Conservation (phyloP, 2,329 filamentous ascomycete species). For the Aspergillus neoniger region DNA sequence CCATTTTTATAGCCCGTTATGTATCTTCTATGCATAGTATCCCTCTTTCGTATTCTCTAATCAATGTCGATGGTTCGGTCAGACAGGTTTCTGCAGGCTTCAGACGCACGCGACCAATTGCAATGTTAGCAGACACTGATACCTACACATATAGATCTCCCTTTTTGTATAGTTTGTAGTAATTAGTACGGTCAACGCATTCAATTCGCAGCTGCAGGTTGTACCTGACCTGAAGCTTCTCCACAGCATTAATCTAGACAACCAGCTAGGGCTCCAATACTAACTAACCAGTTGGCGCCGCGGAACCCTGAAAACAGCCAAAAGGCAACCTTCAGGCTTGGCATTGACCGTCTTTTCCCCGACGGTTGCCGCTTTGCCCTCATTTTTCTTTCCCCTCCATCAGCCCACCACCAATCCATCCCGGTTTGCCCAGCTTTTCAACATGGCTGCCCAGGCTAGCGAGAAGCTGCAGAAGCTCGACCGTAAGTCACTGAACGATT, state of each 20-base stretch:
- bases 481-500: slow-evolving; percentile 29
- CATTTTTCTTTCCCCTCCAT: slow-evolving; percentile 24
- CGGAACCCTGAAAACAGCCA: background rate
- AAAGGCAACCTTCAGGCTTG: slow-evolving; percentile 13
- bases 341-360: slow-evolving; percentile 9
- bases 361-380: slow-evolving; percentile 15
- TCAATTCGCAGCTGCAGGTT: background rate
- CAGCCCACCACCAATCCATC: slow-evolving; percentile 23
- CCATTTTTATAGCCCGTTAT: background rate
- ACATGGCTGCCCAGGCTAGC: slow-evolving; percentile 46
- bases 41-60: background rate
- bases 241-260: background rate
- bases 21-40: background rate
- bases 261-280: background rate
- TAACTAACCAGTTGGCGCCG: background rate
- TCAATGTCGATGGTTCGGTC: no score
- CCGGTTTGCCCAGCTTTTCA: slow-evolving; percentile 25
- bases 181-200: no score
- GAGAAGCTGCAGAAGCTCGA: slow-evolving; percentile 45
- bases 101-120: no score
- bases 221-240: background rate
- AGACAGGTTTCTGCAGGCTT: no score
- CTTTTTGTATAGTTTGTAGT: no score
- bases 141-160: no score
- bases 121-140: no score